Percentiles rank a stretch among this genome's conserved stretches.
phyloP scores from a whole-genome alignment of 106 monocot genomes.

The Agapanthus africanus region DNA sequence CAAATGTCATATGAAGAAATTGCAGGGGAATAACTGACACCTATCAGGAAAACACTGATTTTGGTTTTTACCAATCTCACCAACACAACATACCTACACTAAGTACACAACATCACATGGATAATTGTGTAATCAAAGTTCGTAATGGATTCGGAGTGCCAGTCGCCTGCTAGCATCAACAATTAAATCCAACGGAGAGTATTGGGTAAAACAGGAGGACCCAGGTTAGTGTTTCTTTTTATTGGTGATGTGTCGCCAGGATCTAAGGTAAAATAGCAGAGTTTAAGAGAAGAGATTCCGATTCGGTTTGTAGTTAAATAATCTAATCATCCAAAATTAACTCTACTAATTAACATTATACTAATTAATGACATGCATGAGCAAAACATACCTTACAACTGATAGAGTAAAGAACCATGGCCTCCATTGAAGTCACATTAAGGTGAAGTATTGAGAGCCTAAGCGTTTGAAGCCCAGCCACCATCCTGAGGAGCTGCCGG shows the following conservation, averaged over 20 bases:
- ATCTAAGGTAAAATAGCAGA: too few relatives aligned
- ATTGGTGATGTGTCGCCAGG: too few relatives aligned
- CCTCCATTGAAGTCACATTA: constrained; percentile 67
- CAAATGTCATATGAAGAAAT: neutral
- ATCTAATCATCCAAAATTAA: too few relatives aligned
- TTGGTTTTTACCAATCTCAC: constrained; percentile 9
- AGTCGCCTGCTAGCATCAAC: too few relatives aligned
- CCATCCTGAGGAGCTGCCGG: constrained; percentile 71
- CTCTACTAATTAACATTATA: neutral
- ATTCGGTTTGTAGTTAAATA: too few relatives aligned
- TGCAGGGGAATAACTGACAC: constrained; percentile 19
- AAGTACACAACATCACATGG: neutral
- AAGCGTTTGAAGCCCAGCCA: constrained; percentile 62
- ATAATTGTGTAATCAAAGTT: constrained; percentile 6
- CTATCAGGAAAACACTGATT: constrained; percentile 24
- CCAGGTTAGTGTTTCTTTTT: too few relatives aligned
- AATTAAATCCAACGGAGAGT: too few relatives aligned
- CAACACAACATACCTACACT: constrained; percentile 7
- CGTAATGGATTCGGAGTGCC: too few relatives aligned
- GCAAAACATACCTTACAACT: constrained; percentile 84
- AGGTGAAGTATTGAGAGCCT: constrained; percentile 68
- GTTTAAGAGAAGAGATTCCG: too few relatives aligned
- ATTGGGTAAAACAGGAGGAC: too few relatives aligned
- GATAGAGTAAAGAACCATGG: constrained; percentile 83
- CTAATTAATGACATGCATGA: neutral